Base-by-base conservation (phyloP, 495 filamentous ascomycete genomes). In the Penicillium simplicissimum region DNA sequence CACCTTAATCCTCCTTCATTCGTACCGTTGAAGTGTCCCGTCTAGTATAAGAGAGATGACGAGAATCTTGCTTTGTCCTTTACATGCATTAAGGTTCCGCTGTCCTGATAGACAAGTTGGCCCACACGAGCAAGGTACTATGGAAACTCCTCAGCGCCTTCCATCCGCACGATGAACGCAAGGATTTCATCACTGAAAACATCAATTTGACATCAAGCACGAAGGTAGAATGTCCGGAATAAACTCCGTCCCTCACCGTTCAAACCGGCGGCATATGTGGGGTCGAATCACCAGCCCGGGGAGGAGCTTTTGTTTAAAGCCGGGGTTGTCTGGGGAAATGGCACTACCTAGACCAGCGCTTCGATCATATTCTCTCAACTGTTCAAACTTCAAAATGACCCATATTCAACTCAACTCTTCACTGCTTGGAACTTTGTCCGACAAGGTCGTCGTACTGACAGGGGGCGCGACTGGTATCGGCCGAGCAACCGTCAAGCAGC, bases 391-490 rank as follows among this genome's bases (percentile, higher is more conserved):
- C 2, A 58, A 51, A 58, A 67, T 67, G 65, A 37, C 61, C 36
- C 65, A 62, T 25, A 34, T 67, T 33, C 43, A 47, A 9, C 42
- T 67, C 11, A 49, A 67, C 15, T 25, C 58, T 23, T 58, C 58
- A 15, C 25, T 67, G 9, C 55, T 67, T 13, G 21, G 42, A 45
- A 51, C 48, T 14, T 59, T 78, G 5, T 65, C 66, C 23, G 69
- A 67, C 43, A 71, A 72, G 54, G 75, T 78, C 8, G 68, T 74
- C 10, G 72, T 78, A 8, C 59, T 78, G 15, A 78, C 75, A 1
- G 74, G 75, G 38, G 73, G 72, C 14, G 68, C 74, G 45, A 74
- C 69, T n/a, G 75, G 75, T 9, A 76, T 78, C 52, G 75, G 75
- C 1, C 67, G 68, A 17, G 57, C 58, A 37, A 58, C 68, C n/a